These are phyloP conservation scores for Hyphodiscus hymeniophilus DNA, from an alignment of 495 filamentous ascomycete species.

Conservation along the genomic window DNA sequence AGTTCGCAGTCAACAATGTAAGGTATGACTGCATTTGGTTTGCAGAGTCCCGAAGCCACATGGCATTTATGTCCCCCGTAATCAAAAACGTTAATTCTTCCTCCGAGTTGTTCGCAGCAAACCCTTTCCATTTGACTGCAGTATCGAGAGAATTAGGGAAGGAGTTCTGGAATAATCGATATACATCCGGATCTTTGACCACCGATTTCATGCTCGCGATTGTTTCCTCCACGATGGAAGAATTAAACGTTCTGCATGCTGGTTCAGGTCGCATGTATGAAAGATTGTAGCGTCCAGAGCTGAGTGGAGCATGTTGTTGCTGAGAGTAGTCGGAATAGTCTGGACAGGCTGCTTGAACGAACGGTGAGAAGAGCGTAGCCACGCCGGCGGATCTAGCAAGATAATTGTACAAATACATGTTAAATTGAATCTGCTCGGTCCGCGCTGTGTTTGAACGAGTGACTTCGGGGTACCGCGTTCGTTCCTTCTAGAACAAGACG, in stretches of 20 bases:
- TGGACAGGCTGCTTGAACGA: slow-evolving; percentile 30
- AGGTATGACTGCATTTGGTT: slow-evolving; percentile 62
- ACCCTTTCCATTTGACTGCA: slow-evolving; percentile 54
- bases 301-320: slow-evolving; percentile 35
- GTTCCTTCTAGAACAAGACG: too few species aligned
- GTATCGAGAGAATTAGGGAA: slow-evolving; percentile 65
- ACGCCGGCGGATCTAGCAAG: background rate
- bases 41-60: slow-evolving; percentile 63
- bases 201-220: slow-evolving; percentile 37
- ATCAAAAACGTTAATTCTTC: slow-evolving; percentile 40
- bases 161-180: slow-evolving; percentile 54
- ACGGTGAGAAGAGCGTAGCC: background rate
- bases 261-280: slow-evolving; percentile 48
- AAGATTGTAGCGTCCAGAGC: slow-evolving; percentile 35
- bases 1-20: slow-evolving; percentile 40
- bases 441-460: too few species aligned
- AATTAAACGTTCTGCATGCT: slow-evolving; percentile 55
- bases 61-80: slow-evolving; percentile 41
- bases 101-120: slow-evolving; percentile 33
- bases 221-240: slow-evolving; percentile 42
- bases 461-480: too few species aligned
- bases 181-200: slow-evolving; percentile 57
- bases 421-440: background rate
- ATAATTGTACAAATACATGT: background rate
- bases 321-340: slow-evolving; percentile 44